Conservation (phyloP, 2,329 filamentous ascomycete species). For the Paecilomyces niveus region DNA sequence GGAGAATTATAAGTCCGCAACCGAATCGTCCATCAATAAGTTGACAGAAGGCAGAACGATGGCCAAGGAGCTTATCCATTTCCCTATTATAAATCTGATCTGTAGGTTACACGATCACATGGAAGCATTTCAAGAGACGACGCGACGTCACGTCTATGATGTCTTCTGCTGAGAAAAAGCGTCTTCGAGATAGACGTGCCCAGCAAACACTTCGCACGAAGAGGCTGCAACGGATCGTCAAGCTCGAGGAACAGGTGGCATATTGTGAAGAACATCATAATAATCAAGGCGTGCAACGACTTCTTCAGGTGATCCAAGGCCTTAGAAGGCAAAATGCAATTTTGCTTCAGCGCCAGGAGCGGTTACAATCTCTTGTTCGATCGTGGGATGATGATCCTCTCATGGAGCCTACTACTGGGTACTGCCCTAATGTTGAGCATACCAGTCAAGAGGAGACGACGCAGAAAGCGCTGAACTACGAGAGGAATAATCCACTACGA, state of each 20-base stretch:
- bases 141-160: background rate
- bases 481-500: background rate
- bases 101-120: background rate
- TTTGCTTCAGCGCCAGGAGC: conserved; percentile 12
- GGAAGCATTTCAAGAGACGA: background rate
- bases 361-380: conserved; percentile 10
- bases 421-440: background rate
- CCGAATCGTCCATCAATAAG: background rate
- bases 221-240: conserved; percentile 10
- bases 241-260: conserved; percentile 15
- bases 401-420: background rate
- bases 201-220: conserved; percentile 20
- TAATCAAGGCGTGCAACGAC: conserved; percentile 9
- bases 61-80: background rate
- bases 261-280: conserved; percentile 18
- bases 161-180: conserved; percentile 12
- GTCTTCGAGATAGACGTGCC: conserved; percentile 19
- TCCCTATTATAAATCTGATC: background rate
- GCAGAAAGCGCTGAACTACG: background rate
- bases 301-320: conserved; percentile 13
- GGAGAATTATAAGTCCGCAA: background rate
- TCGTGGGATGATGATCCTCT: conserved; percentile 12
- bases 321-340: conserved; percentile 16
- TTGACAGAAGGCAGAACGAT: background rate
- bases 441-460: background rate